Evolutionary conservation across 2,329 filamentous ascomycete species (phyloP), one percentile per base, ranked within the genome.

Genomic region (Aspergillus floridensis): DNA sequence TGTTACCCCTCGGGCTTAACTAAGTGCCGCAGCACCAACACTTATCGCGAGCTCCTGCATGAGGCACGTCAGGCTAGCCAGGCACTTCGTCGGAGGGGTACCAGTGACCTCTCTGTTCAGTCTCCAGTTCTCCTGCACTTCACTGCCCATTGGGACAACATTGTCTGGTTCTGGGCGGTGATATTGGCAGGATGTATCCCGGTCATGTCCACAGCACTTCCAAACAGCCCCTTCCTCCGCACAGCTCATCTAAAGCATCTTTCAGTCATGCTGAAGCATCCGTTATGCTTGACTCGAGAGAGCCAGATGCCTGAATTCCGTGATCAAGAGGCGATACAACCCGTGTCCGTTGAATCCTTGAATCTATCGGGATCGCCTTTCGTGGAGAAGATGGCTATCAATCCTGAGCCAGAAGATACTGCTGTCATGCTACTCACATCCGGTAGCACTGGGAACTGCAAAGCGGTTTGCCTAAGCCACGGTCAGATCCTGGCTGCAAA

Each of bases 371-470:
- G n/a, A n/a, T 24, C 24, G 49, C 5, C 24, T 4, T 10, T 29
- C 24, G 12, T 8, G 16, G 12, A 50, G 3, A 2, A 31, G 26
- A 19, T n/a, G 4, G 4, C 5, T 16, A 7, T 2, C 24, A 21
- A 50, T n/a, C 5, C 49, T 16, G 24, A 5, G 24, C 49, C 22
- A 12, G 1, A n/a, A 14, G 49, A 32, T n/a, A 50, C 69, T 2
- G 77, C 77, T 1, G 65, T 75, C 0, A 68, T 83, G 2, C 81
- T 84, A 78, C 70, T 85, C 4, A 85, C 82, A 1, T 84, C 82
- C 1, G 82, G 82, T 3, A 81, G 77, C 63, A 81, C 80, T 16
- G 81, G 81, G 2, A 76, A 79, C 53, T 72, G 79, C 6, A 85
- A 85, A 65, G 82, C 80, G 0, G 82, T 84, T 0, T 63, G 60